Base-by-base conservation (phyloP, 1,284 basidiomycete genomes). In the Trichosporon sp. region DNA sequence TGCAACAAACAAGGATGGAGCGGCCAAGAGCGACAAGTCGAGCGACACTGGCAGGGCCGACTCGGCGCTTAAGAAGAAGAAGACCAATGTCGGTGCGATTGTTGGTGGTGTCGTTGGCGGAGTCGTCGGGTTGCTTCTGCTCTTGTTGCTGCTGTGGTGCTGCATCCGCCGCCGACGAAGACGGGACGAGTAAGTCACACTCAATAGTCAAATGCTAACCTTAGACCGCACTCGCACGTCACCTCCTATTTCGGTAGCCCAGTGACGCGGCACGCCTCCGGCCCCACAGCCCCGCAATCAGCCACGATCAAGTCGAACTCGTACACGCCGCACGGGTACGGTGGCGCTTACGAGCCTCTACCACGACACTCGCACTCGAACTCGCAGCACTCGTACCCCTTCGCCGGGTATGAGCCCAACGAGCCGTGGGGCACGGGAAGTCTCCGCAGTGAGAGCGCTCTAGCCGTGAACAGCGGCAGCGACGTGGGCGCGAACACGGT, bases 321-420 rank as follows among this genome's bases (percentile, higher is more conserved):
- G 12, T 63, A 63, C 32, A 63, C 59, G 32, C 32, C 59, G 35
- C 59, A 63, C 59, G 32, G 32, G 19, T 63, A 63, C 16, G 59
- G 59, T 5, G 59, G 59, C 16, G 31, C 59, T 2, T 63, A 63
- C 59, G 59, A 63, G 31, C 59, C 59, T 4, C 32, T 35, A 6
- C 31, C 59, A 32, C 59, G 31, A 11, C 31, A 35, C 14, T 32
- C 59, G 31, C 59, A 32, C 59, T n/a, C 59, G 32, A 35, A 61
- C 56, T 48, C 46, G 46, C 46, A 54, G 21, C 51, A 54, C 51
- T 54, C 51, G 7, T 54, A 54, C 51, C 51, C 51, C 8, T 26
- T 26, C 26, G 26, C 26, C 26, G 26, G 26, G 26, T 54, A 54
- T 19, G 51, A 54, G 19, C 51, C n/a, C 8, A 26, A 54, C 19